Evolutionary conservation across 371 early-diverging fungal species (phyloP).

Genomic region (Blakeslea trispora): DNA sequence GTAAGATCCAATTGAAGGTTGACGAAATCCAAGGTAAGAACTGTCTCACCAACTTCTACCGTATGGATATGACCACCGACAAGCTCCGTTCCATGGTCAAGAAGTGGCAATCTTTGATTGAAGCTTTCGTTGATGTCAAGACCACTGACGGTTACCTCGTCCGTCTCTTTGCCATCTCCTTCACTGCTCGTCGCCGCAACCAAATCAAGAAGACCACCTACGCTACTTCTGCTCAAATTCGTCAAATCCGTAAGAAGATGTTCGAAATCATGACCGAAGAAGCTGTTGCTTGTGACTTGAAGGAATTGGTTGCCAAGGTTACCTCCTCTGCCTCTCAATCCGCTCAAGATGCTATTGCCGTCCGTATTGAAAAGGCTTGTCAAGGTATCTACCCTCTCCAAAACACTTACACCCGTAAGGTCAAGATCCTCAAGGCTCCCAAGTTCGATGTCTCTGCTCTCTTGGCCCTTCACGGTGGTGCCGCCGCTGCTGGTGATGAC

Average conservation of each 20-base stretch:
- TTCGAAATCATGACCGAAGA: conserved; percentile 97
- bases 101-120: conserved; percentile 99
- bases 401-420: conserved; percentile 97
- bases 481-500: conserved; percentile 76
- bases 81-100: conserved; percentile 99
- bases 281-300: conserved; percentile 89
- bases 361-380: conserved; percentile 97
- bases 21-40: conserved; percentile 98
- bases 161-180: conserved; percentile 97
- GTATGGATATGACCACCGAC: conserved; percentile 99
- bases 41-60: conserved; percentile 99
- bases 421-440: conserved; percentile 99
- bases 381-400: conserved; percentile 98
- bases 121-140: conserved; percentile 98
- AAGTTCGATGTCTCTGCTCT: conserved; percentile 95
- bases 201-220: conserved; percentile 99
- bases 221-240: conserved; percentile 96
- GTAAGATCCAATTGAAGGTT: conserved; percentile 98
- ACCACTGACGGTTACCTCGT: conserved; percentile 99
- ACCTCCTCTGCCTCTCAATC: conserved; percentile 59
- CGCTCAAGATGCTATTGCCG: conserved; percentile 84
- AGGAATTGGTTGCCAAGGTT: conserved; percentile 97
- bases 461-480: conserved; percentile 93
- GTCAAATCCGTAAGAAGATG: conserved; percentile 99
- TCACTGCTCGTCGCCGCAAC: conserved; percentile 96